phyloP scores from a whole-genome alignment of 2,329 filamentous ascomycete species.

The Fusarium sp. region DNA sequence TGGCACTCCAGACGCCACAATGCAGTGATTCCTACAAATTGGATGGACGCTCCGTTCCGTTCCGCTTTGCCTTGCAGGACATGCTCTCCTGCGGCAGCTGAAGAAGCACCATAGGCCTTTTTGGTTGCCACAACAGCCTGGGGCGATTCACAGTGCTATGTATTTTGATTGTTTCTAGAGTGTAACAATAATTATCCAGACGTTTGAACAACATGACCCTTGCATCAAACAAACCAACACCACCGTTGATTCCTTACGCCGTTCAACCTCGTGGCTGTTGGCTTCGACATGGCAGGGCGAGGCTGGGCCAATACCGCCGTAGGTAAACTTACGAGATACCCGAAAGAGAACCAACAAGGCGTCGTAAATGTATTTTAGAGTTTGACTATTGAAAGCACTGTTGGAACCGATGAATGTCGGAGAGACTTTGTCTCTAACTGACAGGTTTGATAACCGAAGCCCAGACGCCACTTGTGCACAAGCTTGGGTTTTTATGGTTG shows the following conservation, averaged over 20 bases:
- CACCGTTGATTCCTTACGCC: background rate
- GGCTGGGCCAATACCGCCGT: background rate
- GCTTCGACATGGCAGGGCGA: background rate
- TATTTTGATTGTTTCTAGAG: background rate
- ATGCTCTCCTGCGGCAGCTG: background rate
- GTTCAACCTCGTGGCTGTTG: constrained; percentile 4
- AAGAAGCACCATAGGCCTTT: background rate
- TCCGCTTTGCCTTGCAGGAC: background rate
- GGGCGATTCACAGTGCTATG: background rate
- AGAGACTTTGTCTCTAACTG: constrained; percentile 3
- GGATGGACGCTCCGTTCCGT: constrained; percentile 1
- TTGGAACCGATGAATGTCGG: background rate
- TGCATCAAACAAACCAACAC: background rate
- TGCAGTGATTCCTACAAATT: background rate
- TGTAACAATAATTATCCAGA: background rate
- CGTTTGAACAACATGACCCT: background rate
- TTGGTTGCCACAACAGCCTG: background rate
- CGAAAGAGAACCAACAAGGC: background rate
- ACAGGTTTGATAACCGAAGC: constrained; percentile 35
- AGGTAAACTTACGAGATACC: background rate
- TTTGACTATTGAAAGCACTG: constrained; percentile 5
- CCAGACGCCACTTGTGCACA: constrained; percentile 29
- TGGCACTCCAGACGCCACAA: constrained; percentile 2
- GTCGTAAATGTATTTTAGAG: constrained; percentile 17
- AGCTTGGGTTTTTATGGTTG: background rate